A percentile compares a stretch with the other conserved stretches of the same genome.
Conservation (phyloP, 306 rosid genomes). For the Prunus davidiana region DNA sequence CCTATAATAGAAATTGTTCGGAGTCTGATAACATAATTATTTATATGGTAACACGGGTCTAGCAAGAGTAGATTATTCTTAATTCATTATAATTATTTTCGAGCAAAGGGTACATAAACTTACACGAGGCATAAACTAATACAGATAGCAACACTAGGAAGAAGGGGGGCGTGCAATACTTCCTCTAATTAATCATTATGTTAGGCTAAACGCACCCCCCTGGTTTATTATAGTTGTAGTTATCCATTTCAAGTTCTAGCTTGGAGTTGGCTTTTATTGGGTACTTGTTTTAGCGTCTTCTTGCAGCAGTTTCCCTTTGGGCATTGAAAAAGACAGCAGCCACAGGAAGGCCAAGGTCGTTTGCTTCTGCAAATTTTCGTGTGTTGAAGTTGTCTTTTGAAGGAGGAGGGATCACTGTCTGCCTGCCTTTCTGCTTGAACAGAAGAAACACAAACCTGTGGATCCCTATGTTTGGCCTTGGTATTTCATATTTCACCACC, state of each 20-base stretch:
- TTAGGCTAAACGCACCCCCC: too few species aligned
- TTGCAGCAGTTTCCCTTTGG: constrained; percentile 82
- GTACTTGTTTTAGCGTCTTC: constrained; percentile 44
- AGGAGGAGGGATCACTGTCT: constrained; percentile 40
- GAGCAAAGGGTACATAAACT: too few species aligned
- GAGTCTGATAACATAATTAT: too few species aligned
- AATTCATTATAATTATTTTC: too few species aligned
- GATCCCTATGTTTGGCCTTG: constrained; percentile 81
- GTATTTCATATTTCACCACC: constrained; percentile 65
- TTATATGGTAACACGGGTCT: too few species aligned
- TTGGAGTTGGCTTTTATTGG: background rate
- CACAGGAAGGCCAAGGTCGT: constrained; percentile 74
- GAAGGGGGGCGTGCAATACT: too few species aligned
- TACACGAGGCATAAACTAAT: too few species aligned
- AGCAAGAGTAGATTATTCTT: too few species aligned
- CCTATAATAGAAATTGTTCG: too few species aligned
- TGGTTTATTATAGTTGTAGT: too few species aligned
- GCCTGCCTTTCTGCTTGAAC: constrained; percentile 69
- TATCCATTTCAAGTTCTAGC: background rate
- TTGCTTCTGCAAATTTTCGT: constrained; percentile 51
- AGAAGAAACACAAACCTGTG: constrained; percentile 84
- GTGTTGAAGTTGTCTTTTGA: constrained; percentile 62
- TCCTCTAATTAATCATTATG: too few species aligned
- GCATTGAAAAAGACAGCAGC: constrained; percentile 90
- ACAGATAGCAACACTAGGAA: too few species aligned